These are phyloP conservation scores for Phytopythium boreale DNA, from an alignment of 352 stramenopile genomes.

Conservation along the genomic window DNA sequence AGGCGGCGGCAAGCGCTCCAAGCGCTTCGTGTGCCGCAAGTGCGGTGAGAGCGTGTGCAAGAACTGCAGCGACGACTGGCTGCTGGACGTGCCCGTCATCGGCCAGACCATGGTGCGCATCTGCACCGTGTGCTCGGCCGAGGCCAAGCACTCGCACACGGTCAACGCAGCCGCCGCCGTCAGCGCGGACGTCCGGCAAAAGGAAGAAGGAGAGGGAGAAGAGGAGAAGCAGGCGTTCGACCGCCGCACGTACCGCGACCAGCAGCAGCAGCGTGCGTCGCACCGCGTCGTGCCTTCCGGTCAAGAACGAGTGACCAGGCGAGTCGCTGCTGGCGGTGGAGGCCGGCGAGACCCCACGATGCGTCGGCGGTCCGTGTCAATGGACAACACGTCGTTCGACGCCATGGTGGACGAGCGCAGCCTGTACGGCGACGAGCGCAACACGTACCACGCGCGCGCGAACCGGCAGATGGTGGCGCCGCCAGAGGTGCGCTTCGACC, in stretches of 20 bases:
- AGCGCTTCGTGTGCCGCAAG: slow-evolving; percentile 68
- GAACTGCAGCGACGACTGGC: slow-evolving; percentile 78
- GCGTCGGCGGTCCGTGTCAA: slow-evolving; percentile 16
- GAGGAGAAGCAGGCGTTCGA: slow-evolving; percentile 21
- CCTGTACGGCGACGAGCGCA: neutral
- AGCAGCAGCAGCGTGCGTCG: neutral
- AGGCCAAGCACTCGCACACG: slow-evolving; percentile 59
- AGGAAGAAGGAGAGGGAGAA: slow-evolving; percentile 14
- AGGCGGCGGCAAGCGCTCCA: slow-evolving; percentile 31
- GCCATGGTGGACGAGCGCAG: slow-evolving; percentile 5
- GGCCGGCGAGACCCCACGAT: slow-evolving; percentile 18
- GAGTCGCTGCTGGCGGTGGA: slow-evolving; percentile 21
- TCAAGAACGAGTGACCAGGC: neutral
- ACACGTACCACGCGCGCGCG: neutral
- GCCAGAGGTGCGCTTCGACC: slow-evolving; percentile 3
- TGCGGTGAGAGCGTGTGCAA: slow-evolving; percentile 75
- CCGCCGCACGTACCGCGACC: slow-evolving; percentile 9
- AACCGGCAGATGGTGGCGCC: neutral
- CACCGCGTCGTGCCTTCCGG: neutral
- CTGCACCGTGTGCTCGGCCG: slow-evolving; percentile 78
- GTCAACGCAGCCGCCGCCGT: slow-evolving; percentile 20
- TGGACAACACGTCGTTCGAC: slow-evolving; percentile 5
- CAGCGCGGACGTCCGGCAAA: slow-evolving; percentile 6
- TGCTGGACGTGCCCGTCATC: slow-evolving; percentile 75
- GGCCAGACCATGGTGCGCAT: slow-evolving; percentile 78